These are phyloP conservation scores for Coix lacrymajobi DNA, from an alignment of 176 grass and related monocot species.

Conservation along the genomic window DNA sequence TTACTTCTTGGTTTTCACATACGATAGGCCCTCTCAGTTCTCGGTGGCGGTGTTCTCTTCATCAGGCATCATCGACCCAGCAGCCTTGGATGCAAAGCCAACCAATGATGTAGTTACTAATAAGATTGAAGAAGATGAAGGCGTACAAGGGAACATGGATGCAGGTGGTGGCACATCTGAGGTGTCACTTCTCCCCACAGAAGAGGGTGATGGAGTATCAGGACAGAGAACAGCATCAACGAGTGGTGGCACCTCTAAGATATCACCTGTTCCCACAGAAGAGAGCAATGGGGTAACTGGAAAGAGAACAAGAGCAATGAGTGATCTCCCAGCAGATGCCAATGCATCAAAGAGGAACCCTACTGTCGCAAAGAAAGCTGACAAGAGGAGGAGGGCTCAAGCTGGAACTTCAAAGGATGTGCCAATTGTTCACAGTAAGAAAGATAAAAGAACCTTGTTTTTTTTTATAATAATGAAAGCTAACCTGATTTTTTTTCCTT, in stretches of 20 bases:
- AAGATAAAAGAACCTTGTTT: constrained; percentile 16
- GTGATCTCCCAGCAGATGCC: not conserved
- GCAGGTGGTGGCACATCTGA: not conserved
- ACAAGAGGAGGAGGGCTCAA: constrained; percentile 3
- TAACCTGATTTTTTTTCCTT: not conserved
- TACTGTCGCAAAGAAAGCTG: not conserved
- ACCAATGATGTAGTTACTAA: not conserved
- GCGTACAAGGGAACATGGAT: not conserved
- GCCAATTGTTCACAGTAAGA: not conserved
- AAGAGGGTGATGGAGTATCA: not conserved
- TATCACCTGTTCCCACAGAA: not conserved
- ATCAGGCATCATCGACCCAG: constrained; percentile 45
- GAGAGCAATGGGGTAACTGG: not conserved
- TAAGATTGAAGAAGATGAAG: constrained; percentile 20
- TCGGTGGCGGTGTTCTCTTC: constrained; percentile 52
- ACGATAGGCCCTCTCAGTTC: constrained; percentile 48
- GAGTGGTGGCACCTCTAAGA: not conserved
- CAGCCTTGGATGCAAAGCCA: constrained; percentile 30
- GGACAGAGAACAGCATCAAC: not conserved
- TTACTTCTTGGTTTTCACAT: constrained; percentile 61
- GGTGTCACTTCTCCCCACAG: not conserved
- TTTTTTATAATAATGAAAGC: not conserved
- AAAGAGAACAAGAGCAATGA: constrained; percentile 13
- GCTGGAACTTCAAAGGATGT: constrained; percentile 21
- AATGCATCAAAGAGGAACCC: not conserved